Percentiles rank a stretch among this genome's conserved stretches.
Evolutionary conservation across 192 early-diverging fungal genomes (phyloP).

Genomic region (Coemansia sp.): DNA sequence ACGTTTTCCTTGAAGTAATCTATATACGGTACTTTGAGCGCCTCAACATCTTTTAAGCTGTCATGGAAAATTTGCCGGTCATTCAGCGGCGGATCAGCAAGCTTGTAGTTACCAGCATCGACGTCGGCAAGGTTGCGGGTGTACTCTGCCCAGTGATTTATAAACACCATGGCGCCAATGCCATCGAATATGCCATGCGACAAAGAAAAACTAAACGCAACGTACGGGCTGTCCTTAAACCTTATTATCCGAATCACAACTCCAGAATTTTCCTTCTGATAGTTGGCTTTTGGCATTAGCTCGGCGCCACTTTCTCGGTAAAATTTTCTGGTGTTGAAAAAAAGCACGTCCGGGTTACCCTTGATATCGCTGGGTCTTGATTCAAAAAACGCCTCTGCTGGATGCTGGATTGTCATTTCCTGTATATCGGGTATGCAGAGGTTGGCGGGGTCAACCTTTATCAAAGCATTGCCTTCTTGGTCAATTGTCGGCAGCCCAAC

Average conservation of each 20-base stretch:
- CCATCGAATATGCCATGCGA: constrained; percentile 47
- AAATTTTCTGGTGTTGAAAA: constrained; percentile 42
- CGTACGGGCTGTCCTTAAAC: constrained; percentile 33
- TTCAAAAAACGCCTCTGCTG: constrained; percentile 31
- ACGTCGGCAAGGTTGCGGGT: constrained; percentile 15
- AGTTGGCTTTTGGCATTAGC: constrained; percentile 26
- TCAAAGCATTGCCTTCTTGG: constrained; percentile 19
- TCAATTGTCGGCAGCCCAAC: constrained; percentile 31
- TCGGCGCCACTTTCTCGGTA: constrained; percentile 19
- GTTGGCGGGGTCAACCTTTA: constrained; percentile 30
- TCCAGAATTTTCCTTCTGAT: constrained; percentile 27
- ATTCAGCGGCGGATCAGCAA: constrained; percentile 17
- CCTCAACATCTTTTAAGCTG: constrained; percentile 18
- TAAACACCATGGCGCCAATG: constrained; percentile 15
- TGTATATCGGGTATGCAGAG: constrained; percentile 40
- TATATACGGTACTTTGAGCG: constrained; percentile 24
- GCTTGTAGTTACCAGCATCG: constrained; percentile 12
- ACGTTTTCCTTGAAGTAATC: constrained; percentile 25
- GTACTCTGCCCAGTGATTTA: constrained; percentile 45
- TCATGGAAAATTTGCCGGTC: constrained; percentile 21
- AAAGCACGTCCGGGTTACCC: neutral
- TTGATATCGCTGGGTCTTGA: neutral
- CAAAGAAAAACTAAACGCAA: constrained; percentile 27
- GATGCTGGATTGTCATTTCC: constrained; percentile 23
- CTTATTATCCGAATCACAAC: constrained; percentile 30